Percentiles rank a stretch among this genome's conserved stretches.
Evolutionary conservation across 768 basidiomycete species (phyloP).

Genomic region (Polyporus arcularius): DNA sequence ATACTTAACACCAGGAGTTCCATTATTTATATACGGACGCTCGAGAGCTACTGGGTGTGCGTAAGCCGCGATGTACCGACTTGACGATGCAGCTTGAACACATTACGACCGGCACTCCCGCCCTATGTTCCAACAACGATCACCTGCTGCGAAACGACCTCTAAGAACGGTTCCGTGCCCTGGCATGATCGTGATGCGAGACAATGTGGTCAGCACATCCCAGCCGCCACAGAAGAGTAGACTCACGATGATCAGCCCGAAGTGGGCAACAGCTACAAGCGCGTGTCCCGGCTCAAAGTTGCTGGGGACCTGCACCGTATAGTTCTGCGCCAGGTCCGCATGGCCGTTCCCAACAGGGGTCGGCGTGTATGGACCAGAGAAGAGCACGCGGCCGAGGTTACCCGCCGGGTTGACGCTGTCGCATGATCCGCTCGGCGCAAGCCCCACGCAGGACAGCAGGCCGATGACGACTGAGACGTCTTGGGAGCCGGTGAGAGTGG

Average conservation of each 20-base stretch:
- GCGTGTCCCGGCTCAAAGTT: slow-evolving; percentile 11
- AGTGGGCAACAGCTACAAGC: slow-evolving; percentile 19
- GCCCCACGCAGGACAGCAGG: slow-evolving; percentile 25
- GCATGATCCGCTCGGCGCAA: slow-evolving; percentile 17
- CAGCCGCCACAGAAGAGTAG: neutral
- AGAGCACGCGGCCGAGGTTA: slow-evolving; percentile 30
- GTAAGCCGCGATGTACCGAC: too few species aligned
- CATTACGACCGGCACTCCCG: too few species aligned
- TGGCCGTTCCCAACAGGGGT: neutral
- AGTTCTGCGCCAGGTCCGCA: slow-evolving; percentile 24
- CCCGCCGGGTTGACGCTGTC: slow-evolving; percentile 20
- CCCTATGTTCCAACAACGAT: neutral
- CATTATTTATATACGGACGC: too few species aligned
- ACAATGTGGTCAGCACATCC: neutral
- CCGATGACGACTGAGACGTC: slow-evolving; percentile 39
- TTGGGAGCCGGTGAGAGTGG: slow-evolving; percentile 31
- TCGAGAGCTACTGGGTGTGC: too few species aligned
- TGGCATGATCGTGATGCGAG: neutral
- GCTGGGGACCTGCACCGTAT: slow-evolving; percentile 25
- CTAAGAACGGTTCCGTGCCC: neutral
- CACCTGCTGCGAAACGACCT: neutral
- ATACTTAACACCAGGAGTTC: too few species aligned
- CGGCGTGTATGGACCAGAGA: slow-evolving; percentile 29
- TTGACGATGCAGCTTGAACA: too few species aligned
- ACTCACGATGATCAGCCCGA: slow-evolving; percentile 23